A percentile compares a stretch with the other conserved stretches of the same genome.
Evolutionary conservation across 305 asterid species (phyloP).

Genomic region (Solanum hybrid): DNA sequence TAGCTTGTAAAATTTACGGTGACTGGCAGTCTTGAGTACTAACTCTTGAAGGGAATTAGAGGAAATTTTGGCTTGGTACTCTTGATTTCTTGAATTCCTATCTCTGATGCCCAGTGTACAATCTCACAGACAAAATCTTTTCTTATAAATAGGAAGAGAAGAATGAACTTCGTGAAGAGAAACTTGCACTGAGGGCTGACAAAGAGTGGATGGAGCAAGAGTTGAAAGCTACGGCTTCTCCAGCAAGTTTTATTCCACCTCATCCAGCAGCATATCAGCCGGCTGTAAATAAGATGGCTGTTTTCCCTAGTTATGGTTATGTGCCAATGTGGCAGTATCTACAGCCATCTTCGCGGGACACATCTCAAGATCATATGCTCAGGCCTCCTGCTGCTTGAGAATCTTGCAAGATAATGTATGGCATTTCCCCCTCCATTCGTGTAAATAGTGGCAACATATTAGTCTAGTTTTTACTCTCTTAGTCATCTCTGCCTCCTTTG

Average conservation of each 20-base stretch:
- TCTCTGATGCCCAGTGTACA: neutral
- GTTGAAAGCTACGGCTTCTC: conserved; percentile 37
- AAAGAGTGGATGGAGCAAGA: conserved; percentile 75
- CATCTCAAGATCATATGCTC: conserved; percentile 68
- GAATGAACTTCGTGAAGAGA: conserved; percentile 83
- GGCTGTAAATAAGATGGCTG: conserved; percentile 50
- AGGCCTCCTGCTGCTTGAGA: conserved; percentile 84
- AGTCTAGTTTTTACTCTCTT: neutral
- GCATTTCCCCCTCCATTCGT: conserved; percentile 17
- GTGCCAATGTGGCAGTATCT: conserved; percentile 86
- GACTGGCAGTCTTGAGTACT: neutral
- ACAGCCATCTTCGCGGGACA: conserved; percentile 56
- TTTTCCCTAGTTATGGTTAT: conserved; percentile 62
- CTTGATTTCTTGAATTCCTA: neutral
- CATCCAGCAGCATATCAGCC: conserved; percentile 54
- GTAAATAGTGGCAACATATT: conserved; percentile 28
- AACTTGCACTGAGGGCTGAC: conserved; percentile 52
- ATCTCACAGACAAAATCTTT: neutral
- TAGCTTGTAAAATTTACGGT: neutral
- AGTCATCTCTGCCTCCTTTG: neutral
- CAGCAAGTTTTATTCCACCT: conserved; percentile 59
- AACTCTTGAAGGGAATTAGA: neutral
- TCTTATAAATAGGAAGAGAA: conserved; percentile 50
- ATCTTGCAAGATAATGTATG: conserved; percentile 9
- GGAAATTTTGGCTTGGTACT: neutral